Base-by-base conservation (phyloP, 2,329 filamentous ascomycete species). In the Paecilomyces sp. region DNA sequence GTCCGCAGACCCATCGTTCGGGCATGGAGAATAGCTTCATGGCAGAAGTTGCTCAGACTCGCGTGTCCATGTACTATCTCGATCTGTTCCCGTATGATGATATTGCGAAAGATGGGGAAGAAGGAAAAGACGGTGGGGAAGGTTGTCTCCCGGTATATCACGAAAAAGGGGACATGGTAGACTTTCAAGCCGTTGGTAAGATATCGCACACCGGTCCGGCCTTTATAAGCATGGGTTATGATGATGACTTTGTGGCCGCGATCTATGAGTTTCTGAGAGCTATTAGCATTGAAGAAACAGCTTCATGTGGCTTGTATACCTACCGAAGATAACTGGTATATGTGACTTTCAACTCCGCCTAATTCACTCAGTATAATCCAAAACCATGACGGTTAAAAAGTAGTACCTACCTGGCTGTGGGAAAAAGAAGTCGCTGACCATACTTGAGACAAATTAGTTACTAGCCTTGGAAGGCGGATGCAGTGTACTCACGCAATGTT, bases 401-500 rank as follows among this genome's bases (percentile, higher is more conserved):
- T 31, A 55, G 11, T 24, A 58, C 75, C 57, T 72, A 82, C 81
- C 92, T 57, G 94, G 93, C 71, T 97, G 93, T 13, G 94, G 94
- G 73, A 95, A 99, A 87, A 99, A 99, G 83, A 96, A 97, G 82
- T 99, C 94, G 84, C 93, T 92, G 75, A 97, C 90, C 94, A 99
- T 99, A 61, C 84, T 87, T 33, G 65, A 12, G 59, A 12, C 28
- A 9, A 60, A 67, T 74, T 58, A 73, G 64, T 55, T 58, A 60
- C 60, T 34, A 59, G 33, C 24, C 50, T 13, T 24, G 31, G 18
- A 18, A 34, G 15, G 31, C 22, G 24, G 55, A 54, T n/a, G 57
- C 25, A 54, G 62, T 22, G 56, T 47, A 74, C 83, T 68, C 75
- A 86, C 84, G 86, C 86, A 72, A 89, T 88, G 68, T 88, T 88